phyloP scores from a whole-genome alignment of 371 early-diverging fungal genomes.

The Batrachochytrium dendrobatidis region DNA sequence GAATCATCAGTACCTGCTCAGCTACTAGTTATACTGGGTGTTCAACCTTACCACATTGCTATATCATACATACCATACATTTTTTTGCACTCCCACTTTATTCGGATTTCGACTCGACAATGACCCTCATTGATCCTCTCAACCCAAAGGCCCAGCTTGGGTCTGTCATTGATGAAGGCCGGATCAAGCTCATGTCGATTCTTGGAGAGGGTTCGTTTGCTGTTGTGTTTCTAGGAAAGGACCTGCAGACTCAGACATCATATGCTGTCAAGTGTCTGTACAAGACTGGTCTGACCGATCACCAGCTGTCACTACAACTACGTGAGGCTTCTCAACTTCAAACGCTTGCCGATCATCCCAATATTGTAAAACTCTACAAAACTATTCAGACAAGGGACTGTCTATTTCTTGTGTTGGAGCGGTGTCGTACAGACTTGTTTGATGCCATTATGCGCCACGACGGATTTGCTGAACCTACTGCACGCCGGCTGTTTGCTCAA shows the following conservation, averaged over 20 bases:
- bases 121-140: slow-evolving; percentile 2
- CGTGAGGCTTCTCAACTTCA: slow-evolving; percentile 70
- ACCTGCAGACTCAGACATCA: slow-evolving; percentile 6
- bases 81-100: no score
- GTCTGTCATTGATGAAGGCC: not conserved
- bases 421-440: slow-evolving; percentile 69
- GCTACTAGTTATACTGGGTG: no score
- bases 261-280: slow-evolving; percentile 64
- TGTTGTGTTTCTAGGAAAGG: slow-evolving; percentile 55
- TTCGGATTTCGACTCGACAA: no score
- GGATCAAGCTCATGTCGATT: slow-evolving; percentile 13
- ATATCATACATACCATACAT: no score
- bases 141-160: not conserved
- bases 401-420: slow-evolving; percentile 68
- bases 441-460: slow-evolving; percentile 52
- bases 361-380: slow-evolving; percentile 66
- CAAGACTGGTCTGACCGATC: slow-evolving; percentile 46
- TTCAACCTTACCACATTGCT: no score
- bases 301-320: slow-evolving; percentile 54
- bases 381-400: slow-evolving; percentile 59
- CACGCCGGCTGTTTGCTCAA: slow-evolving; percentile 70
- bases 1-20: no score
- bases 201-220: slow-evolving; percentile 66
- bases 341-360: slow-evolving; percentile 55
- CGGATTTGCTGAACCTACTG: slow-evolving; percentile 43